Evolutionary conservation across 441 rosid genomes (phyloP), one percentile per base, ranked within the genome.

Genomic region (Adansonia grandidieri): DNA sequence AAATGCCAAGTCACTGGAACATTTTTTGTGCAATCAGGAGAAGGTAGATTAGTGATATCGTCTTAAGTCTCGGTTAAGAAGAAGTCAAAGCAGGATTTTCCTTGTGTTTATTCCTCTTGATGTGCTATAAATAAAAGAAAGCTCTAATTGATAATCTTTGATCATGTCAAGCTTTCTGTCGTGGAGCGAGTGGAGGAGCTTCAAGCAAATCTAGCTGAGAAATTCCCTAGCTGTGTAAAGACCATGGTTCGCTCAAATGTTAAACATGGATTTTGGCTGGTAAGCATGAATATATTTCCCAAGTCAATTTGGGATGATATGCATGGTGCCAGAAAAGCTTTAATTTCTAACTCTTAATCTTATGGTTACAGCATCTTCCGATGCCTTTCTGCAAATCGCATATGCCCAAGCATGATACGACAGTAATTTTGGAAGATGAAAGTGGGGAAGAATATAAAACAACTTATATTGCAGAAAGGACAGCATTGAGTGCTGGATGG

Each of bases 401-500:
- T 74, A 72, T 89, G 86, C 90, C 91, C n/a, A 85, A 80, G 84
- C 62, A 71, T 50, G 91, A 90, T 77, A 73, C 87, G 54, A 76
- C 83, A 10, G 62, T 90, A 51, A 61, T 44, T 14, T 71, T 90
- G 80, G 88, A 85, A 79, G 85, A 80, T 68, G 93, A 88, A 83
- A 83, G 58, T 68, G 89, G 87, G 57, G 84, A 76, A 32, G 92
- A 87, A 70, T 87, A 73, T 74, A 77, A 78, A 40, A 78, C 81
- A 73, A 86, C 81, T 53, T 90, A 83, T 75, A 85, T 88, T 77
- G 86, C 89, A 24, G 86, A 86, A 53, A 84, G 89, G 87, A 85
- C 88, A 28, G 91, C 90, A 61, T 56, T 90, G 66, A 90, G 93
- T 65, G 93, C 87, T 75, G 91, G 91, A 73, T 90, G 93, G 93